Conservation (phyloP, 306 rosid species). For the Lathyrus aphaca region DNA sequence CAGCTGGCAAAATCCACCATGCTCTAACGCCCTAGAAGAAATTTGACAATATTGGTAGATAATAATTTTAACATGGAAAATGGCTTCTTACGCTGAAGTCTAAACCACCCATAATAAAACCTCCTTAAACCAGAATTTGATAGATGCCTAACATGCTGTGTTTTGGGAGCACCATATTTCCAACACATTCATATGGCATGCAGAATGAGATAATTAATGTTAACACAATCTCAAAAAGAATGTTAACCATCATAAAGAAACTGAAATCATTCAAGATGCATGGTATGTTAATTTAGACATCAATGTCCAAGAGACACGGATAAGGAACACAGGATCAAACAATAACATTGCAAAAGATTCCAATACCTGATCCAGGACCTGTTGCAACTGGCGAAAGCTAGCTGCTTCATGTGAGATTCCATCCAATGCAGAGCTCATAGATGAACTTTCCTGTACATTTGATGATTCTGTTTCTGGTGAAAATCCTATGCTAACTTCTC, state of each 20-base stretch:
- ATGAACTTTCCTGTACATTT: conserved; percentile 61
- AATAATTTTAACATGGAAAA: conserved; percentile 21
- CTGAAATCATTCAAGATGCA: conserved; percentile 19
- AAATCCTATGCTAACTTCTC: conserved; percentile 55
- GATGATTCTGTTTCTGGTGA: conserved; percentile 66
- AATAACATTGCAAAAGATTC: conserved; percentile 9
- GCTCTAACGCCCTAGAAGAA: not conserved
- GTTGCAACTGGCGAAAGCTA: conserved; percentile 76
- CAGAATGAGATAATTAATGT: conserved; percentile 21
- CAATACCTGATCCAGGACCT: conserved; percentile 73
- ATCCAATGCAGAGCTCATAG: conserved; percentile 54
- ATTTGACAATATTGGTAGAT: not conserved
- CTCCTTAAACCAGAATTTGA: conserved; percentile 15
- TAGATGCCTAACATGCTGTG: not conserved
- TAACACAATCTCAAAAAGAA: not conserved
- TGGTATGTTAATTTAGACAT: conserved; percentile 23
- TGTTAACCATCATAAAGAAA: conserved; percentile 26
- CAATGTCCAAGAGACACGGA: conserved; percentile 25
- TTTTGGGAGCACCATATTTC: conserved; percentile 29
- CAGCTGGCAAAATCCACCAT: not conserved
- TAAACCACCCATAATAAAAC: conserved; percentile 26
- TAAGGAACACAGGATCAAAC: conserved; percentile 14
- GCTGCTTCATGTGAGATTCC: conserved; percentile 61
- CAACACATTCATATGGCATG: conserved; percentile 22
- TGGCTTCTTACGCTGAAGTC: not conserved